Evolutionary conservation across 768 basidiomycete genomes (phyloP).

Genomic region (Psilocybe tampanensis): DNA sequence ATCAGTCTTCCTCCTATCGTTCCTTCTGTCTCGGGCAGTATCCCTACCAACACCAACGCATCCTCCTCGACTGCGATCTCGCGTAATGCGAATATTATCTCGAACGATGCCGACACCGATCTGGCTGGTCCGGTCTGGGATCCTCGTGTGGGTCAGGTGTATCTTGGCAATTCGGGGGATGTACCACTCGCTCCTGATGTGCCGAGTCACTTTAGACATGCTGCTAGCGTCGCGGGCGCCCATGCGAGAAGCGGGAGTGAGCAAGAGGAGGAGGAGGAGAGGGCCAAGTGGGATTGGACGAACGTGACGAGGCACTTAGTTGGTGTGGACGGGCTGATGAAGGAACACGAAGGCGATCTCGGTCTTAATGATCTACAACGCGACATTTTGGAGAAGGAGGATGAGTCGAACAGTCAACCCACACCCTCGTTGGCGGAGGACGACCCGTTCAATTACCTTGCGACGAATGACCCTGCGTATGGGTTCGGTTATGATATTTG

Average conservation of each 20-base stretch:
- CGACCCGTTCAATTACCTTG: slow-evolving; percentile 44
- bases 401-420: not conserved
- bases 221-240: slow-evolving; percentile 15
- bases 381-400: not conserved
- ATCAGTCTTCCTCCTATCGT: slow-evolving; percentile 42
- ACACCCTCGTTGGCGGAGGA: slow-evolving; percentile 20
- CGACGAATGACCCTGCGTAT: slow-evolving; percentile 44
- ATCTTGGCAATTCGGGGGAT: slow-evolving; percentile 83
- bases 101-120: slow-evolving; percentile 6
- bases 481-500: slow-evolving; percentile 82
- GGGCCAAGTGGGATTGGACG: slow-evolving; percentile 17
- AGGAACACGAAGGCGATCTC: slow-evolving; percentile 13
- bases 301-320: slow-evolving; percentile 21
- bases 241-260: not conserved
- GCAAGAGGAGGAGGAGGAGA: slow-evolving; percentile 10
- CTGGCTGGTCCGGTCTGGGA: slow-evolving; percentile 49
- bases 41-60: not conserved
- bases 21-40: not conserved
- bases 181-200: slow-evolving; percentile 55
- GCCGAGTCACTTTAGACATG: slow-evolving; percentile 27
- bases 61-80: slow-evolving; percentile 1
- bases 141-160: slow-evolving; percentile 65
- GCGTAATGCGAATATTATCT: not conserved
- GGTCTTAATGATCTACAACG: not conserved
- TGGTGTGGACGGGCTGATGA: slow-evolving; percentile 19